Base-by-base conservation (phyloP, 2,329 filamentous ascomycete species). In the Clathrospora elynae region DNA sequence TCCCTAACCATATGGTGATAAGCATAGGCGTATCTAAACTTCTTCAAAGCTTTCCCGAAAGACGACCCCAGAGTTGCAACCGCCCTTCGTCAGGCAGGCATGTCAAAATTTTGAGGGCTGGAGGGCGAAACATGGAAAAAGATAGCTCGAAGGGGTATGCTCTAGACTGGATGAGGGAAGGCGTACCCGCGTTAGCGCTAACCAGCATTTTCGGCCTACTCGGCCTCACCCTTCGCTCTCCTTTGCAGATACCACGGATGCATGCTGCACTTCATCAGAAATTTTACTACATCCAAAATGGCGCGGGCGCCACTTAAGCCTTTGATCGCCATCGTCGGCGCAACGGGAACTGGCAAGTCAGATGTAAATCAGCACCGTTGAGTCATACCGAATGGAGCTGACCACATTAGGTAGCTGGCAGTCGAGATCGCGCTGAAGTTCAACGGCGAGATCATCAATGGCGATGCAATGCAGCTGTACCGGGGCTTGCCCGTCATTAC, bases 381-480 rank as follows among this genome's bases (percentile, higher is more conserved):
- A 18, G 12, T 24, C 6, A 35, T 35, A 5, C 17, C 23, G n/a
- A 13, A 17, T 32, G 7, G 20, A 49, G 49, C 70, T 76, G 55
- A 76, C 61, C 67, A 70, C 67, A 31, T 17, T 51, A 68, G 56
- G 39, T 61, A 96, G 90, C 81, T 96, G 55, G 93, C 93, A 6
- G 86, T 99, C 26, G 89, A 96, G 51, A 74, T 99, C 36, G 93
- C 95, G 1, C 78, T 78, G 28, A 82, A 80, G 14, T 91, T 90
- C 71, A 85, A 93, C 69, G 93, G 95, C 64, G 93, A 99, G 71
- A 82, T 99, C 37, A 90, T 99, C 73, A 99, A 99, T 66, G 89
- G 89, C 32, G 93, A 99, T 76, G 93, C 93, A 25, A 96, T 99
- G 90, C 93, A 99, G 68, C 84, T 99, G 73, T 99, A 99, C 70